Percentiles rank a stretch among this genome's conserved stretches.
phyloP scores from a whole-genome alignment of 2,329 filamentous ascomycete genomes.

The Colletotrichum chlorophyti region DNA sequence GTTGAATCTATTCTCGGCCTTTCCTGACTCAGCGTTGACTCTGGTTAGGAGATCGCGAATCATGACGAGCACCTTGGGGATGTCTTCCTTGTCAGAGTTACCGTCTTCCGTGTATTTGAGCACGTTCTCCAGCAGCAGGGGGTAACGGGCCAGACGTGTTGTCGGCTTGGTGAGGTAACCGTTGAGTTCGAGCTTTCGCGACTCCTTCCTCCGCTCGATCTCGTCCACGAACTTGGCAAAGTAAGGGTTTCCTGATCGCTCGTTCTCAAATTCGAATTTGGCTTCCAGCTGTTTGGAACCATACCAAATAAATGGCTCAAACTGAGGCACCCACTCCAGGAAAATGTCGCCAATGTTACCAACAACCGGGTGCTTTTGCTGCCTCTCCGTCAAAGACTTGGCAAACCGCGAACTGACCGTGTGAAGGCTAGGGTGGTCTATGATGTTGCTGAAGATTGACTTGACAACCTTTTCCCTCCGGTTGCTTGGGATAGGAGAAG shows the following conservation, averaged over 20 bases:
- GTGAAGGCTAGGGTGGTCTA: slow-evolving; percentile 83
- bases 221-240: slow-evolving; percentile 96
- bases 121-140: slow-evolving; percentile 88
- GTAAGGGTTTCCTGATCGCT: slow-evolving; percentile 82
- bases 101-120: slow-evolving; percentile 90
- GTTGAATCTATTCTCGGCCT: slow-evolving; percentile 97
- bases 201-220: slow-evolving; percentile 94
- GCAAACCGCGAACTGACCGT: slow-evolving; percentile 89
- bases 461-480: slow-evolving; percentile 89
- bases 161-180: slow-evolving; percentile 98
- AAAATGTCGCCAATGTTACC: slow-evolving; percentile 93
- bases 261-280: slow-evolving; percentile 98
- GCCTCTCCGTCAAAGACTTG: slow-evolving; percentile 84
- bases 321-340: slow-evolving; percentile 87
- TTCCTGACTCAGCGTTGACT: slow-evolving; percentile 94
- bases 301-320: slow-evolving; percentile 95
- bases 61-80: slow-evolving; percentile 85
- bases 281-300: slow-evolving; percentile 95
- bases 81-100: slow-evolving; percentile 88
- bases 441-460: slow-evolving; percentile 94
- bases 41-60: slow-evolving; percentile 87
- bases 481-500: slow-evolving; percentile 87
- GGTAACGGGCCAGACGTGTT: slow-evolving; percentile 92
- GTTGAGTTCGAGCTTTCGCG: slow-evolving; percentile 94
- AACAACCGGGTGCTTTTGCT: slow-evolving; percentile 90